These are phyloP conservation scores for Stachybotrys chlorohalonatus DNA, from an alignment of 2,329 filamentous ascomycete species.

Conservation along the genomic window DNA sequence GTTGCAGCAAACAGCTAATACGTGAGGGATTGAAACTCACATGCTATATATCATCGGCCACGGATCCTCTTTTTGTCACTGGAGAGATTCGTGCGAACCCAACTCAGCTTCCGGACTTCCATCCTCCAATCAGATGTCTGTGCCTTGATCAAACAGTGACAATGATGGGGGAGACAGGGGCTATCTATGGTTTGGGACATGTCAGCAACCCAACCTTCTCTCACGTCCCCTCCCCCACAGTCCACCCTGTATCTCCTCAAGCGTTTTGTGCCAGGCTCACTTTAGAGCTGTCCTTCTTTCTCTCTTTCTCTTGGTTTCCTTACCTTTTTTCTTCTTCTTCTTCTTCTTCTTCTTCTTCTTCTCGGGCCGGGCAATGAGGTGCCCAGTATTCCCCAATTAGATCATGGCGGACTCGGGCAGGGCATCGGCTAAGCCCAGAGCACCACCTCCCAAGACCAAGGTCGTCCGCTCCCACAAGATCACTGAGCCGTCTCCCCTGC, in stretches of 20 bases:
- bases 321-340: background rate
- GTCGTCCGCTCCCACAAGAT: constrained; percentile 47
- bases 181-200: too few relatives aligned
- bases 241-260: background rate
- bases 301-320: background rate
- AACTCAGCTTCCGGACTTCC: too few relatives aligned
- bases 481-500: constrained; percentile 16
- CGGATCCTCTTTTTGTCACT: too few relatives aligned
- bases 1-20: too few relatives aligned
- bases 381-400: constrained; percentile 4
- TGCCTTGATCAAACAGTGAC: too few relatives aligned
- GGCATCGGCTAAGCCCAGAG: constrained; percentile 19
- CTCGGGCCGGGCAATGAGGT: background rate
- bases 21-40: too few relatives aligned
- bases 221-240: background rate
- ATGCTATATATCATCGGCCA: too few relatives aligned
- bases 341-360: background rate
- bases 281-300: background rate
- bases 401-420: constrained; percentile 35
- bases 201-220: background rate
- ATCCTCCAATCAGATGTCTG: too few relatives aligned
- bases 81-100: too few relatives aligned
- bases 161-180: too few relatives aligned
- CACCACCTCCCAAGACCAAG: constrained; percentile 22
- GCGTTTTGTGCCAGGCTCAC: background rate